Evolutionary conservation across 1,284 basidiomycete species (phyloP).

Genomic region (Ustilago sp.): DNA sequence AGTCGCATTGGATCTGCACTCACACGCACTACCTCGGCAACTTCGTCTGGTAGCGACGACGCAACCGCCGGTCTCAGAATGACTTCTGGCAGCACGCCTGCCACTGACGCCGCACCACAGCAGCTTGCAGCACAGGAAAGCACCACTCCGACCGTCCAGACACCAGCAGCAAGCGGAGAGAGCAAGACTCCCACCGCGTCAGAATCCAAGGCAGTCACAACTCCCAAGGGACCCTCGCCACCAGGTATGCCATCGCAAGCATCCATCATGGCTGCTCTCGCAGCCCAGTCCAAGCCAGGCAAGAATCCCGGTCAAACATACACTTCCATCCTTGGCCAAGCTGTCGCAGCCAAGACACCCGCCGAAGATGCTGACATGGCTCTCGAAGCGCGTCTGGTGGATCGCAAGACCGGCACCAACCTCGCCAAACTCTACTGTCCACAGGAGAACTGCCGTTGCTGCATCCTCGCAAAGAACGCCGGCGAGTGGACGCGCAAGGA

Average conservation of each 20-base stretch:
- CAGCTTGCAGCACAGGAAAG: not conserved
- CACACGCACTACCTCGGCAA: conserved; percentile 33
- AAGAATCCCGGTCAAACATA: conserved; percentile 43
- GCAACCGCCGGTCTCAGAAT: conserved; percentile 21
- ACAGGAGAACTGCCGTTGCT: conserved; percentile 63
- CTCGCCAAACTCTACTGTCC: conserved; percentile 64
- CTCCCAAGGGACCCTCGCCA: conserved; percentile 17
- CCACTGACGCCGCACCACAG: not conserved
- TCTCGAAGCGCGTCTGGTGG: conserved; percentile 65
- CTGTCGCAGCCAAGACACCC: conserved; percentile 66
- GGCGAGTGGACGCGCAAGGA: conserved; percentile 62
- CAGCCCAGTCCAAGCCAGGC: conserved; percentile 45
- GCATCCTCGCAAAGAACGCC: conserved; percentile 50
- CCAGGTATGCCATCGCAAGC: conserved; percentile 54
- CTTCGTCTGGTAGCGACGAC: conserved; percentile 36
- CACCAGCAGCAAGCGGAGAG: conserved; percentile 5
- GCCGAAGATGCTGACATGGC: conserved; percentile 64
- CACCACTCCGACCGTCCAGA: conserved; percentile 1
- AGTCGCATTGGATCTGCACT: conserved; percentile 31
- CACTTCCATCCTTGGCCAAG: conserved; percentile 65
- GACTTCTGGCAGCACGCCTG: conserved; percentile 4
- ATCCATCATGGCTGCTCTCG: conserved; percentile 57
- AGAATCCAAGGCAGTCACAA: conserved; percentile 6
- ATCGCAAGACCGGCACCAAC: conserved; percentile 56
- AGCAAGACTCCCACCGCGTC: conserved; percentile 1